Percentiles rank a stretch among this genome's conserved stretches.
Conservation (phyloP, 1,284 basidiomycete genomes). For the Heterobasidion annosum region DNA sequence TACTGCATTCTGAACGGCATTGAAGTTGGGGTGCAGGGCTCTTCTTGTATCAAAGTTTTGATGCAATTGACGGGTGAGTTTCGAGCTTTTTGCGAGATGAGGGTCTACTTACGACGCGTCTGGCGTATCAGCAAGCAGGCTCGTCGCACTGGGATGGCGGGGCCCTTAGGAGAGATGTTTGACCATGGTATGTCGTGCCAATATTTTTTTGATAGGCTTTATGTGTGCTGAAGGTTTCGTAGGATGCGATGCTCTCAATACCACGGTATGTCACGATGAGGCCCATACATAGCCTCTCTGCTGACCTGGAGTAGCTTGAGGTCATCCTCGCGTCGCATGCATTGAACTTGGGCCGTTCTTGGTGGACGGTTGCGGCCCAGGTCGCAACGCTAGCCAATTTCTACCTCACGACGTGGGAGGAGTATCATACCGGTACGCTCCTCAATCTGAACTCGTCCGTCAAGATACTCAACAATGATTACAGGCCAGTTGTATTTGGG, state of each 20-base stretch:
- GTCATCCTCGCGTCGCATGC: constrained; percentile 78
- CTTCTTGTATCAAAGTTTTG: constrained; percentile 89
- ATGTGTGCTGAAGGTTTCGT: not conserved
- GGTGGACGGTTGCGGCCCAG: constrained; percentile 92
- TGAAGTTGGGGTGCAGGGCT: constrained; percentile 81
- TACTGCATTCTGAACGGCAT: not conserved
- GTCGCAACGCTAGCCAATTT: constrained; percentile 88
- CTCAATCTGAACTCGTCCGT: too few species aligned
- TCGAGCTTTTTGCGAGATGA: not conserved
- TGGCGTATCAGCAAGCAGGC: constrained; percentile 76
- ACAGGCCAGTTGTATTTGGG: constrained; percentile 80
- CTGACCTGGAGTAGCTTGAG: constrained; percentile 54
- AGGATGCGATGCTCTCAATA: constrained; percentile 92
- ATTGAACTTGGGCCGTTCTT: constrained; percentile 85
- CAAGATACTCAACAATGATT: too few species aligned
- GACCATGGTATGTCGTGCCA: constrained; percentile 69
- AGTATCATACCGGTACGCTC: constrained; percentile 80
- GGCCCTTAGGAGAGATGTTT: constrained; percentile 93
- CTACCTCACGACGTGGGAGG: constrained; percentile 96
- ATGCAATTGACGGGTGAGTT: constrained; percentile 78
- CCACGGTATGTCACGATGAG: constrained; percentile 55
- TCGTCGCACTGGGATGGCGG: constrained; percentile 89
- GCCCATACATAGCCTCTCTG: not conserved
- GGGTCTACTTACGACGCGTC: not conserved
- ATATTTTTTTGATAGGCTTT: not conserved